Evolutionary conservation across 176 grass and related monocot genomes (phyloP).

Genomic region (Carex kokanica): DNA sequence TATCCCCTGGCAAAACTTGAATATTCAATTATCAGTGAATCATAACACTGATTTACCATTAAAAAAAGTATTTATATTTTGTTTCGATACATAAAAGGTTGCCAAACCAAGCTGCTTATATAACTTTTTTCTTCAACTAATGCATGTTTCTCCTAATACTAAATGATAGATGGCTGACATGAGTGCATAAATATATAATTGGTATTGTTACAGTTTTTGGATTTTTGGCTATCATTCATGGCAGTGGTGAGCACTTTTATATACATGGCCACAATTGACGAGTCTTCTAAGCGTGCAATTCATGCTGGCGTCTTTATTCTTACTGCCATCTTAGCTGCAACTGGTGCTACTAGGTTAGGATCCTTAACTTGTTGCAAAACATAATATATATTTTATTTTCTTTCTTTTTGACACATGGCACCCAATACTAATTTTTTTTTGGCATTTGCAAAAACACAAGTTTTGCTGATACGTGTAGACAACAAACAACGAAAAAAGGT

Average conservation of each 20-base stretch:
- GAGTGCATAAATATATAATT: conserved; percentile 13
- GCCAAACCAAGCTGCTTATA: not conserved
- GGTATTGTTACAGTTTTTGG: conserved; percentile 63
- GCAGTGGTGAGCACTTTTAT: conserved; percentile 92
- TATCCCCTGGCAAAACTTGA: not conserved
- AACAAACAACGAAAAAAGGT: not conserved
- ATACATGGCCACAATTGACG: conserved; percentile 90
- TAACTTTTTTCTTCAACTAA: not conserved
- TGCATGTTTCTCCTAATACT: not conserved
- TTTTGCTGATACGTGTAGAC: not conserved
- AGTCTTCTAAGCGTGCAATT: conserved; percentile 80
- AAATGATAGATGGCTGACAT: not conserved
- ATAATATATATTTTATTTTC: not conserved
- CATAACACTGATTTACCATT: not conserved
- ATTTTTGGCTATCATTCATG: conserved; percentile 99
- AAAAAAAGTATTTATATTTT: not conserved
- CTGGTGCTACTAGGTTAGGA: conserved; percentile 73
- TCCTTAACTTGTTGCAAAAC: not conserved
- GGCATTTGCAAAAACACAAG: not conserved
- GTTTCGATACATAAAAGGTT: not conserved
- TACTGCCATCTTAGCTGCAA: conserved; percentile 83
- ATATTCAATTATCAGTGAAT: not conserved
- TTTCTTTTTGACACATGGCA: not conserved
- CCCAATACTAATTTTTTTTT: not conserved
- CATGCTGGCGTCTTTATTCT: conserved; percentile 85